These are phyloP conservation scores for Chlamydomonas sp. DNA, from an alignment of 139 green algal species.

Conservation along the genomic window DNA sequence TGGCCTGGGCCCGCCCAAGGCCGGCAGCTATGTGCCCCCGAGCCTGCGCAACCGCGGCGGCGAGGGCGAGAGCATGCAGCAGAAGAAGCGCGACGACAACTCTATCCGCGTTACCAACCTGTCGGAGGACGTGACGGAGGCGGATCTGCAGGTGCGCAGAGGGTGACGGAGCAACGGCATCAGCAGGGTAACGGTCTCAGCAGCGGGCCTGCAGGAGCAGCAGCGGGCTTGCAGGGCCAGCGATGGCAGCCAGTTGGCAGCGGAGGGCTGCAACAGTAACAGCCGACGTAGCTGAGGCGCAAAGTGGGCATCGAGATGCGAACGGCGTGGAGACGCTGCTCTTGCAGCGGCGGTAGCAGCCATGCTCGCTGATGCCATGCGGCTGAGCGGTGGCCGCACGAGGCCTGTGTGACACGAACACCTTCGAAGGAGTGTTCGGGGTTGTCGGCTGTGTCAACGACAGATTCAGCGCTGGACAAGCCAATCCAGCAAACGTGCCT, in stretches of 20 bases:
- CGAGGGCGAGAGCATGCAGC: slow-evolving; percentile 71
- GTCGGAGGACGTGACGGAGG: slow-evolving; percentile 94
- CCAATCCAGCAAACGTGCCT: no score
- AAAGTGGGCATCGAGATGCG: background rate
- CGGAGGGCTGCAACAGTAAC: no score
- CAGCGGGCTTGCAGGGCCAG: no score
- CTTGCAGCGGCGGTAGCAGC: background rate
- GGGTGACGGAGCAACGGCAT: background rate
- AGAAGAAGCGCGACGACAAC: slow-evolving; percentile 90
- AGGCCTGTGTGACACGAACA: no score
- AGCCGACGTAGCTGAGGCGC: no score
- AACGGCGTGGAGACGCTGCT: background rate
- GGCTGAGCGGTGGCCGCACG: no score
- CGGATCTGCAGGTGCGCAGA: slow-evolving; percentile 78
- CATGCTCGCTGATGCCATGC: background rate
- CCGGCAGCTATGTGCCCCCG: slow-evolving; percentile 90
- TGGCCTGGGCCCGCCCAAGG: slow-evolving; percentile 55
- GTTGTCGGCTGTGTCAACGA: no score
- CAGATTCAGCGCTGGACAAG: no score
- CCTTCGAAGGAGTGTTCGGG: no score
- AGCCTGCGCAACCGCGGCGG: slow-evolving; percentile 68
- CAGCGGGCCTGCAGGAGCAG: no score
- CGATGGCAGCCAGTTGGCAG: no score
- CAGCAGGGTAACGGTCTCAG: background rate
- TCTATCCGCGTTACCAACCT: slow-evolving; percentile 97